Percentiles rank a stretch among this genome's conserved stretches.
phyloP scores from a whole-genome alignment of 768 basidiomycete genomes.

The Tephrocybe sp. region DNA sequence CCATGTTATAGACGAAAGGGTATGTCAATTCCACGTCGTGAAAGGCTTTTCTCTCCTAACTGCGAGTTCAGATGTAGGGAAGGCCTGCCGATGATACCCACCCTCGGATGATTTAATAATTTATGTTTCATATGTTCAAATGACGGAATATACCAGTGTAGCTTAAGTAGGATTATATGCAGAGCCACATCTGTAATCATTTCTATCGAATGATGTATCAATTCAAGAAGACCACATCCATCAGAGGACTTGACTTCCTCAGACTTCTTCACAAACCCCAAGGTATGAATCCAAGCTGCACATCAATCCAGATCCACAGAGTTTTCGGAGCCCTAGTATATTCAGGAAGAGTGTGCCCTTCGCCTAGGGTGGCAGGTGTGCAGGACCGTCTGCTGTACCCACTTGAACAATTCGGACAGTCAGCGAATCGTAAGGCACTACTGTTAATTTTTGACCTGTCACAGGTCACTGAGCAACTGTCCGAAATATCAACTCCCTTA shows the following conservation, averaged over 20 bases:
- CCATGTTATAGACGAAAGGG: constrained; percentile 35
- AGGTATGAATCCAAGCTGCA: background rate
- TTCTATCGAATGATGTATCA: background rate
- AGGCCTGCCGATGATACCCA: background rate
- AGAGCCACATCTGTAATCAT: background rate
- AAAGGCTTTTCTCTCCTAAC: background rate
- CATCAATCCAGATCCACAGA: background rate
- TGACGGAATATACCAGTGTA: background rate
- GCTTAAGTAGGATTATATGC: background rate
- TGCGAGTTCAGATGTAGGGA: background rate
- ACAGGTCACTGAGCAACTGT: no score
- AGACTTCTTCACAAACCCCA: background rate
- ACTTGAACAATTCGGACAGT: no score
- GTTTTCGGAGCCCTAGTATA: no score
- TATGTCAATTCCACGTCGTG: background rate
- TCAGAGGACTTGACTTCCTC: constrained; percentile 1
- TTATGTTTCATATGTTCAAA: background rate
- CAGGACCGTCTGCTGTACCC: no score
- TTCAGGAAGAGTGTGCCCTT: no score
- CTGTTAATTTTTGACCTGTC: no score
- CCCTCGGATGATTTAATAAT: background rate
- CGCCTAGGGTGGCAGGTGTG: no score
- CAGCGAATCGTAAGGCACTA: no score
- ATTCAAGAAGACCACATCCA: constrained; percentile 3
- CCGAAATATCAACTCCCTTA: no score